Evolutionary conservation across 192 early-diverging fungal genomes (phyloP).

Genomic region (Coemansia sp.): DNA sequence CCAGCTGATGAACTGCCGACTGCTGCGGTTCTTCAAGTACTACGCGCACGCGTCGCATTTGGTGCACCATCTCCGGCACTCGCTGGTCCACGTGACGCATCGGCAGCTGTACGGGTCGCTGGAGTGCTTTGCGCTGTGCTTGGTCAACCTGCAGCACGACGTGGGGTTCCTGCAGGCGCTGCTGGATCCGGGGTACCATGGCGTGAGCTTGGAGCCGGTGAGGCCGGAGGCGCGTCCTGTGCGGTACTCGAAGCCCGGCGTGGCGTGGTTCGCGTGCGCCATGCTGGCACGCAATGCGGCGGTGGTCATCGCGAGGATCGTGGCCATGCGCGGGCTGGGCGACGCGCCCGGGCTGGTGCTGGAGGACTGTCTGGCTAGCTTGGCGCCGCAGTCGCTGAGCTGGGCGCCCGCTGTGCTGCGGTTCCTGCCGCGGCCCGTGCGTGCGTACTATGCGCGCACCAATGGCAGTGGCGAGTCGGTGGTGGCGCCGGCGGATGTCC

Average conservation of each 20-base stretch:
- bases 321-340: constrained; percentile 49
- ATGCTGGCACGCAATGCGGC: constrained; percentile 56
- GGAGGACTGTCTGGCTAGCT: constrained; percentile 46
- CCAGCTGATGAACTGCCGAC: constrained; percentile 73
- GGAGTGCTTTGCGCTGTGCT: constrained; percentile 67
- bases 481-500: constrained; percentile 25
- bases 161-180: constrained; percentile 54
- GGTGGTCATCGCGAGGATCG: constrained; percentile 53
- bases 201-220: constrained; percentile 42
- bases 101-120: constrained; percentile 68
- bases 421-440: constrained; percentile 38
- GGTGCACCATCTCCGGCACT: constrained; percentile 69
- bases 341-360: constrained; percentile 44
- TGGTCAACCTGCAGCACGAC: constrained; percentile 59
- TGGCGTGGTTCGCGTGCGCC: constrained; percentile 54
- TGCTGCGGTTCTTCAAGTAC: constrained; percentile 74
- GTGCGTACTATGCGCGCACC: constrained; percentile 38
- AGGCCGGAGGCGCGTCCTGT: constrained; percentile 13
- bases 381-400: constrained; percentile 33
- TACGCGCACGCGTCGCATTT: constrained; percentile 66
- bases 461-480: constrained; percentile 9
- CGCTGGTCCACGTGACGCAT: constrained; percentile 64
- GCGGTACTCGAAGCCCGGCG: constrained; percentile 42
- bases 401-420: constrained; percentile 52
- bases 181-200: constrained; percentile 53